phyloP scores from a whole-genome alignment of 805 yeast genomes.

The Hyphopichia homilentoma region DNA sequence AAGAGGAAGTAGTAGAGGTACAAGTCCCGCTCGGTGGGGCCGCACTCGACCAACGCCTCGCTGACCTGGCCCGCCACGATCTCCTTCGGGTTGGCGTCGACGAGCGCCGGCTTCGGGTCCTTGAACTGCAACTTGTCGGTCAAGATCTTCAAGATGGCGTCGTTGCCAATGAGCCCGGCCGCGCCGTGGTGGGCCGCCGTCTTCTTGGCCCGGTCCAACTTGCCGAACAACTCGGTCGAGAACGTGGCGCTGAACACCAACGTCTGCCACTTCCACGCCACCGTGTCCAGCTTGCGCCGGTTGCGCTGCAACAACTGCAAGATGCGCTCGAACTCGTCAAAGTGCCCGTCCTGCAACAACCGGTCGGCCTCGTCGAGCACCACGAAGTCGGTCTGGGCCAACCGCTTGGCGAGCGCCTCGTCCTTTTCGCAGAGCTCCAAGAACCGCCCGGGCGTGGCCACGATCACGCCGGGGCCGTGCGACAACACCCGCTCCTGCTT shows the following conservation, averaged over 20 bases:
- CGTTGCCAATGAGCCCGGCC: slow-evolving; percentile 40
- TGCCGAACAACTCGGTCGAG: slow-evolving; percentile 74
- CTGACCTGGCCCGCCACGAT: slow-evolving; percentile 69
- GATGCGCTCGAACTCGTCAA: slow-evolving; percentile 82
- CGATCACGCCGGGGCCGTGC: slow-evolving; percentile 74
- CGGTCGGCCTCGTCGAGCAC: slow-evolving; percentile 97
- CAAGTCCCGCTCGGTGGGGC: slow-evolving; percentile 83
- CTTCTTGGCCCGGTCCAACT: slow-evolving; percentile 45
- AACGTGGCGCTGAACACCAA: slow-evolving; percentile 95
- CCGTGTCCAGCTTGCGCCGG: slow-evolving; percentile 38
- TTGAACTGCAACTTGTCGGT: slow-evolving; percentile 68
- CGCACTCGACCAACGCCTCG: slow-evolving; percentile 90
- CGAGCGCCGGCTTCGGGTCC: slow-evolving; percentile 59
- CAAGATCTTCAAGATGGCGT: slow-evolving; percentile 63
- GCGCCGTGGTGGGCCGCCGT: slow-evolving; percentile 19
- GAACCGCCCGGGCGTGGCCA: slow-evolving; percentile 95
- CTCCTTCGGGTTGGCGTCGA: slow-evolving; percentile 86
- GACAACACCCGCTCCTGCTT: slow-evolving; percentile 81
- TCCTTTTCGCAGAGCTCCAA: slow-evolving; percentile 73
- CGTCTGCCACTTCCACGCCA: slow-evolving; percentile 63
- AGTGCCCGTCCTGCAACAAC: slow-evolving; percentile 91
- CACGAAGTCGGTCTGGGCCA: slow-evolving; percentile 45
- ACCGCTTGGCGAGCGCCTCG: slow-evolving; percentile 37
- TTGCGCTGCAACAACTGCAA: slow-evolving; percentile 57
- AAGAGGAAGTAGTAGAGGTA: slow-evolving; percentile 82